Percentiles rank a stretch among this genome's conserved stretches.
These are phyloP conservation scores for button mushroom (Agaricus bisporus) DNA, from an alignment of 768 basidiomycete species.

Conservation along the genomic window DNA sequence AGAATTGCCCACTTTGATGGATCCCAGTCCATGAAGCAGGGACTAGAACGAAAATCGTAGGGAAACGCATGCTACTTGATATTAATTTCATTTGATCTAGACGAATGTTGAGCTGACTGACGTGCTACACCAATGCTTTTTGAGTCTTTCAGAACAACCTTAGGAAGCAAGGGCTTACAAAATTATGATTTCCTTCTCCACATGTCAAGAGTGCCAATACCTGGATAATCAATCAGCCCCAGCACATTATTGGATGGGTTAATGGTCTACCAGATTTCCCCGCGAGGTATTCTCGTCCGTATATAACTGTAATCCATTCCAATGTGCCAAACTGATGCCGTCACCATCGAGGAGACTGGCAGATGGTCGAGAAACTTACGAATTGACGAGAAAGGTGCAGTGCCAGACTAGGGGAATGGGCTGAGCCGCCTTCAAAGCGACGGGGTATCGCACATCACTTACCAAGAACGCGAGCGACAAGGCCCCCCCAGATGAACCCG, in stretches of 20 bases:
- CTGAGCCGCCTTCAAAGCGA: background rate
- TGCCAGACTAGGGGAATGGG: slow-evolving; percentile 53
- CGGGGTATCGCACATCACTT: slow-evolving; percentile 19
- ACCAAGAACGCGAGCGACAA: slow-evolving; percentile 58
- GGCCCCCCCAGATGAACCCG: slow-evolving; percentile 65
- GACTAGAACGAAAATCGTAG: slow-evolving; percentile 70
- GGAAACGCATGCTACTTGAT: slow-evolving; percentile 63
- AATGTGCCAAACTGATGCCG: slow-evolving; percentile 58
- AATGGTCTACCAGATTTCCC: slow-evolving; percentile 54
- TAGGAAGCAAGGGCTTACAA: slow-evolving; percentile 35
- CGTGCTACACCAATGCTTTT: background rate
- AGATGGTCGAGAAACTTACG: slow-evolving; percentile 30
- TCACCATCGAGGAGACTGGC: background rate
- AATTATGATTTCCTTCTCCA: slow-evolving; percentile 79
- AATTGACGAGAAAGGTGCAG: slow-evolving; percentile 66
- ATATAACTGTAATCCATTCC: slow-evolving; percentile 76
- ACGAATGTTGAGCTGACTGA: background rate
- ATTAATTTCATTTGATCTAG: background rate
- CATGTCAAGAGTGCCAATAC: slow-evolving; percentile 62
- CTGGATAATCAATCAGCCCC: slow-evolving; percentile 23
- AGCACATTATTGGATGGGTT: background rate
- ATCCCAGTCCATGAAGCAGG: slow-evolving; percentile 60
- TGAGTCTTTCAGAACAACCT: background rate
- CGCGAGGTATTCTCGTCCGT: slow-evolving; percentile 76
- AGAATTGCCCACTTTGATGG: slow-evolving; percentile 77